Percentiles rank a stretch among this genome's conserved stretches.
Conservation (phyloP, 2,329 filamentous ascomycete species). For the Curvularia verruculosa region DNA sequence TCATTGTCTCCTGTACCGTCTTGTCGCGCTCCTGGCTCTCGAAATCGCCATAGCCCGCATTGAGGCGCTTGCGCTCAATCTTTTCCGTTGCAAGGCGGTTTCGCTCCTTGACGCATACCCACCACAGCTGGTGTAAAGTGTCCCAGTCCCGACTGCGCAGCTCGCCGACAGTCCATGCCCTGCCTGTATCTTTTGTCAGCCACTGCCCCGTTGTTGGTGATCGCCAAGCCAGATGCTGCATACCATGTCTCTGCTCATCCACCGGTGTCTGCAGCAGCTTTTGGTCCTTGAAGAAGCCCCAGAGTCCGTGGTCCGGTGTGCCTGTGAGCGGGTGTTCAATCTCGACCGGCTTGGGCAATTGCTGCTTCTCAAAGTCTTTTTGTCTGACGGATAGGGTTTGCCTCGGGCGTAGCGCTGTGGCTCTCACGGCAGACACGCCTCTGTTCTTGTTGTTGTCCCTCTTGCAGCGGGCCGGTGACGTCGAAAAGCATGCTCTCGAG, state of each 20-base stretch:
- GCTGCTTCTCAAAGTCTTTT: constrained; percentile 54
- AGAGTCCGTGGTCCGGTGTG: constrained; percentile 83
- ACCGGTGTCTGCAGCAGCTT: constrained; percentile 73
- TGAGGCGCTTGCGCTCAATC: constrained; percentile 69
- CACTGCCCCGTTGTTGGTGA: constrained; percentile 6
- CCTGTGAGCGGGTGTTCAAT: constrained; percentile 64
- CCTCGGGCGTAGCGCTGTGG: constrained; percentile 69
- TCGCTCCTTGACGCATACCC: constrained; percentile 88
- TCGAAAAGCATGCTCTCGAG: constrained; percentile 61
- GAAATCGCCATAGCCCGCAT: constrained; percentile 74
- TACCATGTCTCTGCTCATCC: constrained; percentile 73
- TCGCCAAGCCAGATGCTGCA: constrained; percentile 16
- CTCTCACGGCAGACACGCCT: constrained; percentile 80
- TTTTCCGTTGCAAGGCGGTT: constrained; percentile 85
- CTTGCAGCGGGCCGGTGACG: constrained; percentile 57
- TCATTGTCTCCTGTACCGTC: constrained; percentile 77
- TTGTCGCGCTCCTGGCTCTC: constrained; percentile 69
- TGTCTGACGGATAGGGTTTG: constrained; percentile 76
- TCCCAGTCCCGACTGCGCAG: constrained; percentile 90
- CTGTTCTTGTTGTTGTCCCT: constrained; percentile 80
- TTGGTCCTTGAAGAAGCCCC: constrained; percentile 82
- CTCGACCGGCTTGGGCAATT: constrained; percentile 73
- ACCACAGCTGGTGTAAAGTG: constrained; percentile 91
- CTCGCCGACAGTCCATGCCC: constrained; percentile 84
- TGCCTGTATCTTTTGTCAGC: constrained; percentile 56